phyloP scores from a whole-genome alignment of 106 monocot species.

The Dioscorea alata region DNA sequence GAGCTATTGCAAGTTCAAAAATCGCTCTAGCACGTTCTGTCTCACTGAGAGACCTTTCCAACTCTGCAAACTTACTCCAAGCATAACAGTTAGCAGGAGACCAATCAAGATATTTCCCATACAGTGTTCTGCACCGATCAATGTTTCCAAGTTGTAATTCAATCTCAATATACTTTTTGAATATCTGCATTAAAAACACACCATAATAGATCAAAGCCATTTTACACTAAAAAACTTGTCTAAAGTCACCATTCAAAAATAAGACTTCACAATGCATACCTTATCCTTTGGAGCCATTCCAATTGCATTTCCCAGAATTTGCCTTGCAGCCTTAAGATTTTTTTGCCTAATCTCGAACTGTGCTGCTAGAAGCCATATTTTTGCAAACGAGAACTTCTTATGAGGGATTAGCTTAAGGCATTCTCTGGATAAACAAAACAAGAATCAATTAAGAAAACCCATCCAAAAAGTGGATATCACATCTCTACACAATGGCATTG shows the following conservation, averaged over 20 bases:
- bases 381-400: conserved; percentile 96
- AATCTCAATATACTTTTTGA: conserved; percentile 93
- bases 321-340: conserved; percentile 64
- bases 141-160: conserved; percentile 85
- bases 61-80: conserved; percentile 93
- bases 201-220: background rate
- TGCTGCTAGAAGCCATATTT: conserved; percentile 91
- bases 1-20: conserved; percentile 85
- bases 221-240: background rate
- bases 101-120: conserved; percentile 96
- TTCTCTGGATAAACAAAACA: conserved; percentile 31
- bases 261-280: conserved; percentile 23
- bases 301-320: conserved; percentile 85
- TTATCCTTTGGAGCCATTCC: conserved; percentile 96
- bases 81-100: conserved; percentile 90
- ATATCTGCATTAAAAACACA: conserved; percentile 35
- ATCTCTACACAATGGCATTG: too few relatives aligned
- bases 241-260: background rate
- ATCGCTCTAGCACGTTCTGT: conserved; percentile 81
- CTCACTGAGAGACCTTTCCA: conserved; percentile 73
- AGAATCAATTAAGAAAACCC: background rate
- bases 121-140: conserved; percentile 63
- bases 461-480: too few relatives aligned
- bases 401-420: conserved; percentile 91
- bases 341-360: conserved; percentile 92